These are phyloP conservation scores for Malus asiatica DNA, from an alignment of 306 rosid genomes.

Conservation along the genomic window DNA sequence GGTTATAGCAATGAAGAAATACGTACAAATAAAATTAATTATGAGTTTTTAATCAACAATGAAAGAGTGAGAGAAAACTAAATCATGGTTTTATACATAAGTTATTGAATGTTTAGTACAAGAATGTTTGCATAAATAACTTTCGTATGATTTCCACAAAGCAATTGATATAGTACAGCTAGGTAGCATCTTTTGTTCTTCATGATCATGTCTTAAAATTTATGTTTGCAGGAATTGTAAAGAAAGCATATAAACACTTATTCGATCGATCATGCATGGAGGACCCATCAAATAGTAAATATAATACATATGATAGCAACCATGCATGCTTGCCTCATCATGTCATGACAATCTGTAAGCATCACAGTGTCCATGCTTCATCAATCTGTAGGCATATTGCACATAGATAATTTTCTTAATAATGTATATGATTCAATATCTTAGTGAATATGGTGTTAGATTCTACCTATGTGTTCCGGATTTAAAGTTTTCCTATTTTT, in stretches of 20 bases:
- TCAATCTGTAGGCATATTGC: conserved; percentile 7
- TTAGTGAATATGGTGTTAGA: too few relatives aligned
- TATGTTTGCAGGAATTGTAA: not conserved
- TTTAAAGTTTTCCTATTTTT: too few relatives aligned
- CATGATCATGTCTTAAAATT: not conserved
- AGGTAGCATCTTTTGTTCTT: not conserved
- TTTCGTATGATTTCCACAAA: conserved; percentile 22
- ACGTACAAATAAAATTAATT: not conserved
- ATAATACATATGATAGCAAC: not conserved
- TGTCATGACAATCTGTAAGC: conserved; percentile 30
- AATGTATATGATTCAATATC: too few relatives aligned
- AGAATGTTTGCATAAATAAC: not conserved
- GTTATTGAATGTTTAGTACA: not conserved
- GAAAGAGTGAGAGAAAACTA: not conserved
- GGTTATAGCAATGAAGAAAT: not conserved
- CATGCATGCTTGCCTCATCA: conserved; percentile 4
- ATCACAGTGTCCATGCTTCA: conserved; percentile 10
- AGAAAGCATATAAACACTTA: conserved; percentile 10
- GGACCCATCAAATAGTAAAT: conserved; percentile 43
- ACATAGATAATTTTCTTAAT: too few relatives aligned
- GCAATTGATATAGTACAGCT: conserved; percentile 8
- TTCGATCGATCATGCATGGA: conserved; percentile 22
- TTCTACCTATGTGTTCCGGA: too few relatives aligned
- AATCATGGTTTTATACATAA: not conserved
- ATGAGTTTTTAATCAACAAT: too few relatives aligned